Base-by-base conservation (phyloP, 306 rosid species). In the Hippophae rhamnoides region DNA sequence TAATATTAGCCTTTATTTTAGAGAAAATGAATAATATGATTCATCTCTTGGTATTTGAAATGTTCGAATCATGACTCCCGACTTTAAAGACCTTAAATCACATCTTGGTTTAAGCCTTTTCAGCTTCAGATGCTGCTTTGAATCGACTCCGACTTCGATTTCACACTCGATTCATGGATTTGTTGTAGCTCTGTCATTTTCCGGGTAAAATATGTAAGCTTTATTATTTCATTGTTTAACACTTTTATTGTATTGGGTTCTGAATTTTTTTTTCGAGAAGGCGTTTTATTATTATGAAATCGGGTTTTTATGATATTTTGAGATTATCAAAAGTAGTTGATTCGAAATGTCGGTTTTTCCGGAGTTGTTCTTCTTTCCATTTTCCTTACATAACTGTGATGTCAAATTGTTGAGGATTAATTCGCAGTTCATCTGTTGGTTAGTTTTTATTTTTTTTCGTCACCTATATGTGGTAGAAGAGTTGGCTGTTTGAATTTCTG, bases 31-130 rank as follows among this genome's bases (percentile, higher is more conserved):
- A 49, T 13, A 13, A 18, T 14, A 47, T 47, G 50, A 49, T 49
- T 38, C 48, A 57, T 57, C 61, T 25, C 62, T 56, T 38, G n/a
- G 47, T 54, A 13, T 41, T 43, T 52, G 53, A 62, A 18, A 14
- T 27, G 55, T 7, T 27, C 43, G 23, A 5, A 3, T 42, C 5
- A 11, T 7, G 1, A 10, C 57, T 47, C 10, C 41, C 38, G 52
- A 45, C 13, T 40, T 23, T 11, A n/a, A 57, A 13, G 52, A 46
- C 38, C 62, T 65, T 27, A 7, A 47, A 31, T 55, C 52, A 43
- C 61, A 58, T 57, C 65, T 44, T 65, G 57, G 61, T 66, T 66
- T 67, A 42, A 54, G 10, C 48, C 26, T 60, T 59, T 25, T 47
- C 26, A 47, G 60, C 72, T 41, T 57, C 50, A 43, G 41, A 7